phyloP scores from a whole-genome alignment of 2,329 filamentous ascomycete genomes.

The Pseudogymnoascus sp. region DNA sequence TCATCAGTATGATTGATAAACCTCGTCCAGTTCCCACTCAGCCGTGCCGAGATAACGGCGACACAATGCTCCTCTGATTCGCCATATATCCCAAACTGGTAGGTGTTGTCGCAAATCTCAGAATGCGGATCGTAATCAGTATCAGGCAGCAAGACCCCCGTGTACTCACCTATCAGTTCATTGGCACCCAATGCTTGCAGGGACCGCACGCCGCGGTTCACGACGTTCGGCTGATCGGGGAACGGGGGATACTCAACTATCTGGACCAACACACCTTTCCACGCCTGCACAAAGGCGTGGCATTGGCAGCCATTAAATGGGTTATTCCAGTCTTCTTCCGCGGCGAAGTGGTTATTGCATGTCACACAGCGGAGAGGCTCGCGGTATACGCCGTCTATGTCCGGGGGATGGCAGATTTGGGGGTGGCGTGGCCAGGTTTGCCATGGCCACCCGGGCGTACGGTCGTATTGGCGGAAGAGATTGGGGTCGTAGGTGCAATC shows the following conservation, averaged over 20 bases:
- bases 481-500: background rate
- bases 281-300: background rate
- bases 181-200: background rate
- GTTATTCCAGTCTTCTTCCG: background rate
- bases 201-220: conserved; percentile 1
- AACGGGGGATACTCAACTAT: conserved; percentile 3
- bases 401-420: background rate
- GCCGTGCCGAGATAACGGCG: background rate
- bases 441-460: background rate
- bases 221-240: background rate
- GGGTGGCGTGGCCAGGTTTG: background rate
- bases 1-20: conserved; percentile 1
- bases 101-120: background rate
- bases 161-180: background rate
- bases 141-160: background rate
- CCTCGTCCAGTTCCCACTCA: conserved; percentile 2
- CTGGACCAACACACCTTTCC: background rate
- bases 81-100: background rate
- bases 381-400: background rate
- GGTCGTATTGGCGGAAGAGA: background rate
- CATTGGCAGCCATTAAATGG: background rate
- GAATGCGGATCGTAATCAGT: background rate
- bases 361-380: background rate
- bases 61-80: background rate
- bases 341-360: background rate